A percentile compares a stretch with the other conserved stretches of the same genome.
These are phyloP conservation scores for Skeletonema menzelii DNA, from an alignment of 108 stramenopile genomes.

Conservation along the genomic window DNA sequence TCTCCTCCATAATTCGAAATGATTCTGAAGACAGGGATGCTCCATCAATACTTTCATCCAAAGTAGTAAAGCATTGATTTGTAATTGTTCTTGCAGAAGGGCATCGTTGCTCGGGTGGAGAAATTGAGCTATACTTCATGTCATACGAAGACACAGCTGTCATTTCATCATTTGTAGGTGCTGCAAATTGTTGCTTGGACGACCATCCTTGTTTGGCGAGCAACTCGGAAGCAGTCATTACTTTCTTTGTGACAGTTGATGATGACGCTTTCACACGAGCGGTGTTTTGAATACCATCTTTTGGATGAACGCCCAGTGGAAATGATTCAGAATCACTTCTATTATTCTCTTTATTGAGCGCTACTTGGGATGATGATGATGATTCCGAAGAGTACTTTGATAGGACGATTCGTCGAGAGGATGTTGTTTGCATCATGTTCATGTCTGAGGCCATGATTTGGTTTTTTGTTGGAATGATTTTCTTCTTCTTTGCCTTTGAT, in stretches of 20 bases:
- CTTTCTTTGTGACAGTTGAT: not conserved
- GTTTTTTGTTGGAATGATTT: not conserved
- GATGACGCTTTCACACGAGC: not conserved
- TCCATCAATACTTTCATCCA: conserved; percentile 7
- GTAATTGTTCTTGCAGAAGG: conserved; percentile 6
- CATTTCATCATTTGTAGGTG: too few relatives aligned
- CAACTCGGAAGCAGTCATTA: not conserved
- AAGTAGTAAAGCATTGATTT: not conserved
- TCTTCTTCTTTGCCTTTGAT: not conserved
- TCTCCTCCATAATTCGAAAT: conserved; percentile 9
- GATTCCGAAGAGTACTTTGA: not conserved
- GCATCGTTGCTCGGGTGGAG: not conserved
- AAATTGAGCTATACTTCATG: conserved; percentile 17
- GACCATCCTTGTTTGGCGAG: not conserved
- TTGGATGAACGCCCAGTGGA: not conserved
- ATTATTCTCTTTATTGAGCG: not conserved
- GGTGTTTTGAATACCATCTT: not conserved
- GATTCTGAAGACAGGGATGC: conserved; percentile 13
- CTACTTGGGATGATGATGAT: not conserved
- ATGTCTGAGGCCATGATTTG: too few relatives aligned
- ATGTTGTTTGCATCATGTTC: not conserved
- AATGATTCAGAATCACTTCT: not conserved
- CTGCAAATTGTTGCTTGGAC: not conserved
- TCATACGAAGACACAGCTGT: not conserved
- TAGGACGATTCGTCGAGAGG: not conserved